Percentiles rank a stretch among this genome's conserved stretches.
Conservation (phyloP, 2,329 filamentous ascomycete genomes). For the Alternaria novae-zelandiae region DNA sequence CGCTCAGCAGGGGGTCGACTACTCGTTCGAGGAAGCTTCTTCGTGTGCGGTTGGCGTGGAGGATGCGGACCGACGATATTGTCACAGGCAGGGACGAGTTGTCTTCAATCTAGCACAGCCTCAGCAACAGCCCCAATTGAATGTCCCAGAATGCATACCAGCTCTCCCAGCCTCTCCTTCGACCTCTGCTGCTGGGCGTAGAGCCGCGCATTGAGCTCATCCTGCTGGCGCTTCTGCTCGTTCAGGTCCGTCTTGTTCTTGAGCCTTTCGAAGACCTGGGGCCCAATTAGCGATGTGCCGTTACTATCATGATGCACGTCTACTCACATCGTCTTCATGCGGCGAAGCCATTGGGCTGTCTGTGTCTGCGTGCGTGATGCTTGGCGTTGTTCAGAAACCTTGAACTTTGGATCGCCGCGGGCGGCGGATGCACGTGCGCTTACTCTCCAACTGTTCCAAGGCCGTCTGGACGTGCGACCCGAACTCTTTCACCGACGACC, state of each 20-base stretch:
- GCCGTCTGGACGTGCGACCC: background rate
- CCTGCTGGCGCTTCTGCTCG: conserved; percentile 64
- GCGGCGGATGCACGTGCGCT: conserved; percentile 23
- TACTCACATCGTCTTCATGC: conserved; percentile 55
- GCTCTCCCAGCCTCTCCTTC: conserved; percentile 67
- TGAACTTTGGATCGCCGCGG: conserved; percentile 14
- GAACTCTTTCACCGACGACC: background rate
- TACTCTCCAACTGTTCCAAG: background rate
- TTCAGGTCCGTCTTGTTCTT: conserved; percentile 65
- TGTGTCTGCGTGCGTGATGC: conserved; percentile 30
- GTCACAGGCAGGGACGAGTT: conserved; percentile 88
- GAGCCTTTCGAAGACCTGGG: conserved; percentile 64
- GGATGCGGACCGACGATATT: conserved; percentile 82
- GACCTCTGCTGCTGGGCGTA: conserved; percentile 66
- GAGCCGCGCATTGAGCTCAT: conserved; percentile 65
- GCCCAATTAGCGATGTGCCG: conserved; percentile 17
- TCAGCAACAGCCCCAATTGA: conserved; percentile 13
- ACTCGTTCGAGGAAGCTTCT: conserved; percentile 81
- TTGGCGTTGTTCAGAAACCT: conserved; percentile 34
- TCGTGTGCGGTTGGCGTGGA: conserved; percentile 84
- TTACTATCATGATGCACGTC: background rate
- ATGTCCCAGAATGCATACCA: conserved; percentile 59
- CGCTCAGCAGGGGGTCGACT: conserved; percentile 77
- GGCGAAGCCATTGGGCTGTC: conserved; percentile 52
- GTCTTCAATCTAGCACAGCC: conserved; percentile 67